These are phyloP conservation scores for Tylopilus rubrobrunneus DNA, from an alignment of 768 basidiomycete genomes.

Conservation along the genomic window DNA sequence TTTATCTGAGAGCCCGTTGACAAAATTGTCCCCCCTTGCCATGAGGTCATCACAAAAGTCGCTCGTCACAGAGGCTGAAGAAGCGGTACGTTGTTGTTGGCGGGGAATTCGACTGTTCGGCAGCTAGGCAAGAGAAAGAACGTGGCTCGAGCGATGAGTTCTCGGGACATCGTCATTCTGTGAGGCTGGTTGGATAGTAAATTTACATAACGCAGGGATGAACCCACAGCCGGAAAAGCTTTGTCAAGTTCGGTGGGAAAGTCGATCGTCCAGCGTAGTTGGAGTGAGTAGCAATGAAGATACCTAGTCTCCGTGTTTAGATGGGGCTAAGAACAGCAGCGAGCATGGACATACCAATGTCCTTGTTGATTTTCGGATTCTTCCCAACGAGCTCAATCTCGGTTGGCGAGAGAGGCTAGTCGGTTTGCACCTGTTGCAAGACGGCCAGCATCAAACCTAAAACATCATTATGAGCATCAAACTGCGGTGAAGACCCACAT, in stretches of 20 bases:
- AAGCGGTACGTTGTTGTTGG: slow-evolving; percentile 98
- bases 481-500: too few species aligned
- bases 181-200: slow-evolving; percentile 9
- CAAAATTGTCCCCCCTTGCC: slow-evolving; percentile 52
- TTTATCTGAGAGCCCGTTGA: slow-evolving; percentile 65
- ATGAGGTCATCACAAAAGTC: slow-evolving; percentile 93
- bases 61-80: slow-evolving; percentile 98
- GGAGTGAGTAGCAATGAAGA: slow-evolving; percentile 99
- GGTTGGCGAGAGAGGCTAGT: slow-evolving; percentile 70
- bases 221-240: slow-evolving; percentile 87
- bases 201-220: background rate
- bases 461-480: too few species aligned
- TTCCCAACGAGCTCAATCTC: slow-evolving; percentile 97
- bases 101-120: slow-evolving; percentile 95
- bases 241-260: slow-evolving; percentile 83
- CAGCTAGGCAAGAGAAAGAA: slow-evolving; percentile 99
- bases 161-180: slow-evolving; percentile 99
- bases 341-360: slow-evolving; percentile 61
- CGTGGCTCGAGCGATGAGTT: slow-evolving; percentile 99
- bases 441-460: slow-evolving; percentile 97
- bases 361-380: slow-evolving; percentile 86
- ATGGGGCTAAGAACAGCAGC: background rate
- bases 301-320: slow-evolving; percentile 47
- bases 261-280: slow-evolving; percentile 97
- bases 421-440: slow-evolving; percentile 97